phyloP scores from a whole-genome alignment of 139 green algal genomes.

The Pseudopediastrum boryanum region DNA sequence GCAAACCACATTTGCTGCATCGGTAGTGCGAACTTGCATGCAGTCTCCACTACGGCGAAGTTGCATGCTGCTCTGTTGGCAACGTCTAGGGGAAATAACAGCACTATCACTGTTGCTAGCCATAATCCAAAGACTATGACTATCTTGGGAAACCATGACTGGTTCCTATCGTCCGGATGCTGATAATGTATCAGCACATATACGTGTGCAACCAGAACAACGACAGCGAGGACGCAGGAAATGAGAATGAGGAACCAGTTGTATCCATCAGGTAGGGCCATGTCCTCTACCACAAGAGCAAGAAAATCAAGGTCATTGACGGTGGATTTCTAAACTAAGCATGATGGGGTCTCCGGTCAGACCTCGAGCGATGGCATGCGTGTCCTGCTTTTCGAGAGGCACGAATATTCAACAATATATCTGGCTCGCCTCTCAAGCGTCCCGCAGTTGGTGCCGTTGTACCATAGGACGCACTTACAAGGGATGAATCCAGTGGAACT shows the following conservation, averaged over 20 bases:
- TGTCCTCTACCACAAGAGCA: too few relatives aligned
- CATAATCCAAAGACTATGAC: constrained; percentile 89
- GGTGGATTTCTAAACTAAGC: too few relatives aligned
- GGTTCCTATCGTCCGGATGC: constrained; percentile 96
- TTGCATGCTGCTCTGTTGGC: constrained; percentile 86
- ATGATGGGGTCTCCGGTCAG: too few relatives aligned
- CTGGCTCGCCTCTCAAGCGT: too few relatives aligned
- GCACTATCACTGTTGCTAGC: constrained; percentile 86
- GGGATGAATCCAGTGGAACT: too few relatives aligned
- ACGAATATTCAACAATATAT: too few relatives aligned
- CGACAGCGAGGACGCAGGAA: constrained; percentile 60
- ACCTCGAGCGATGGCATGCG: too few relatives aligned
- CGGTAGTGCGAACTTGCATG: constrained; percentile 87
- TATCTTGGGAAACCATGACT: constrained; percentile 94
- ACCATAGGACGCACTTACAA: too few relatives aligned
- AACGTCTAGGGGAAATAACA: constrained; percentile 97
- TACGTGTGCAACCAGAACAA: constrained; percentile 74
- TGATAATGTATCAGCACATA: constrained; percentile 94
- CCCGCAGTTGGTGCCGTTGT: too few relatives aligned
- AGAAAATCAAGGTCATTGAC: too few relatives aligned
- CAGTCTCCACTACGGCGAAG: constrained; percentile 59
- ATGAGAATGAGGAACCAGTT: constrained; percentile 89
- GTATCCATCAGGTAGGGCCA: constrained; percentile 54
- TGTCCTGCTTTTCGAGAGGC: too few relatives aligned
- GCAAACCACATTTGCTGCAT: constrained; percentile 90